Evolutionary conservation across 768 basidiomycete species (phyloP), one percentile per base, ranked within the genome.

Genomic region (Phlegmacium glaucopus): DNA sequence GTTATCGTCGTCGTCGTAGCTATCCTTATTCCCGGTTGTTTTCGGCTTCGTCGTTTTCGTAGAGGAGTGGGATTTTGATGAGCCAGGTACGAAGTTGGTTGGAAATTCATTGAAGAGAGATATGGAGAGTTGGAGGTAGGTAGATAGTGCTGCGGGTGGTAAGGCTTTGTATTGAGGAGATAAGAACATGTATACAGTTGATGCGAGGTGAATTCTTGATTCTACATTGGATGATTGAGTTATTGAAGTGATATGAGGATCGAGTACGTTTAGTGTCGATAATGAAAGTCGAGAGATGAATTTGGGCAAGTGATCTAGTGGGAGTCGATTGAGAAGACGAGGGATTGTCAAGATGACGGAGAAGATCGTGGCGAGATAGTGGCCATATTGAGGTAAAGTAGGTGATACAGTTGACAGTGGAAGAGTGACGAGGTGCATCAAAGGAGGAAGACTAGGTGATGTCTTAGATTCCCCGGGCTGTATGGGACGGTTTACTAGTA

Each of bases 311-410:
- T 80, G 75, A 0, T 68, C 62, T 16, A 83, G 70, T 29, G 80
- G 86, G 39, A 87, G 70, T 7, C 82, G 85, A 63, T 89, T 86
- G 1, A 90, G 91, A 0, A 97, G 75, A 0, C 91, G 68, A 0
- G 89, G 87, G 37, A 94, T 71, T 1, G 84, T 76, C 48, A 95
- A 71, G 45, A 94, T 79, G 50, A 70, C 64, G 12, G 69, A 59
- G 44, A 88, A 54, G 25, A 87, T 56, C 13, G 63, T 58, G 26
- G 64, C 52, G 12, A 85, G 57, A 36, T 71, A 62, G 50, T 51
- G 54, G 6, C 62, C 22, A 54, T 68, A 71, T 37, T 56, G 44
- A 1, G 60, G 55, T 1, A 58, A 54, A 36, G 53, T 29, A 1
- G 51, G 37, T 22, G 56, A 58, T 37, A 63, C 63, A 16, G 55